These are phyloP conservation scores for Tulasnella sp. DNA, from an alignment of 768 basidiomycete genomes.

Conservation along the genomic window DNA sequence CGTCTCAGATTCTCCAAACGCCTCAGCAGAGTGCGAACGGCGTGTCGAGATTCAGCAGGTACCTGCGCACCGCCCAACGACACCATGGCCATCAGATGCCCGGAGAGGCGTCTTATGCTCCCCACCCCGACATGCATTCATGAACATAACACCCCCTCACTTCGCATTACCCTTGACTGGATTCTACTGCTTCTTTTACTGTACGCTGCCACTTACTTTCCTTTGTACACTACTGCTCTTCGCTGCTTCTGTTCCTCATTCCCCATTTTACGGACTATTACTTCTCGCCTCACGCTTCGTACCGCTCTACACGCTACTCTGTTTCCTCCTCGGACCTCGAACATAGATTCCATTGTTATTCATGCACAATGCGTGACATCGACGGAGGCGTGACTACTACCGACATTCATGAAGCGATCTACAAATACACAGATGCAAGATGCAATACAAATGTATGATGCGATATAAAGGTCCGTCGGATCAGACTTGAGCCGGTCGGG, in stretches of 20 bases:
- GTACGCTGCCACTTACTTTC: neutral
- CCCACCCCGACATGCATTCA: neutral
- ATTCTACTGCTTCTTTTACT: neutral
- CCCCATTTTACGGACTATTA: no score
- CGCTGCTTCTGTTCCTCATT: no score
- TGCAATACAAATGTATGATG: neutral
- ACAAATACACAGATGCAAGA: neutral
- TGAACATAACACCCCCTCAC: neutral
- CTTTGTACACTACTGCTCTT: neutral
- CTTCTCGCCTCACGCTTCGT: neutral
- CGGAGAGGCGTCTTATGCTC: neutral
- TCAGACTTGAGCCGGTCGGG: neutral
- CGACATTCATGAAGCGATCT: neutral
- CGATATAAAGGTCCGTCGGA: neutral
- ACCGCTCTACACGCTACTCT: neutral
- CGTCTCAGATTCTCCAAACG: neutral
- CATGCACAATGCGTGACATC: neutral
- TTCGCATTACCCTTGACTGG: neutral
- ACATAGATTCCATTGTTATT: neutral
- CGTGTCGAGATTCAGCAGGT: neutral
- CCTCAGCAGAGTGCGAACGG: neutral
- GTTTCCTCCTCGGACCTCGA: neutral
- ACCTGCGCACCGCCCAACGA: conserved; percentile 9
- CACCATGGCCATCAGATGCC: neutral
- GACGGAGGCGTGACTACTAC: neutral